These are phyloP conservation scores for Lepiota subincarnata DNA, from an alignment of 768 basidiomycete genomes.

Conservation along the genomic window DNA sequence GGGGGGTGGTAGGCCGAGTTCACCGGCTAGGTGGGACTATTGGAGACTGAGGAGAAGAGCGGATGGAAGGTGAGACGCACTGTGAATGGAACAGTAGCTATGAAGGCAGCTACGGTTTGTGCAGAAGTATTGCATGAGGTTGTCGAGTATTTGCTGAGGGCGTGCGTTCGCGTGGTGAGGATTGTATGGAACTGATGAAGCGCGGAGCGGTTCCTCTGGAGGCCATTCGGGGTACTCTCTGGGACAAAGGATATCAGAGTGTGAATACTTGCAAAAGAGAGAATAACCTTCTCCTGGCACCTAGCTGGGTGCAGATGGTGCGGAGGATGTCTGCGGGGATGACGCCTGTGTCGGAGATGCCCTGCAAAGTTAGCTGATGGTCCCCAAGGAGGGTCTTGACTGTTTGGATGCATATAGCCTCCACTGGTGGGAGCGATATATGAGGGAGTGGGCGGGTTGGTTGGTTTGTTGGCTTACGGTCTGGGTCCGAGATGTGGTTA, in stretches of 20 bases:
- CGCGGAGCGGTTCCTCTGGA: slow-evolving; percentile 7
- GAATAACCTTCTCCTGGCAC: neutral
- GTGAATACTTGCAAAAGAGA: neutral
- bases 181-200: slow-evolving; percentile 10
- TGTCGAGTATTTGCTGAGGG: slow-evolving; percentile 24
- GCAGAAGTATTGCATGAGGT: slow-evolving; percentile 42
- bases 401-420: slow-evolving; percentile 48
- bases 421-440: slow-evolving; percentile 27
- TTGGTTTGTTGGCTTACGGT: slow-evolving; percentile 24
- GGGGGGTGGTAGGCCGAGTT: slow-evolving; percentile 24
- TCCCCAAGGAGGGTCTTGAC: slow-evolving; percentile 36
- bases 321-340: slow-evolving; percentile 30
- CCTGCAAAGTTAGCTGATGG: slow-evolving; percentile 33
- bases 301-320: slow-evolving; percentile 2
- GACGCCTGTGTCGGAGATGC: slow-evolving; percentile 46
- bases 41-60: neutral
- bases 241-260: neutral
- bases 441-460: neutral
- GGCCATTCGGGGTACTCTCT: slow-evolving; percentile 33
- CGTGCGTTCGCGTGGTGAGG: slow-evolving; percentile 6
- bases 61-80: slow-evolving; percentile 24
- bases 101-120: slow-evolving; percentile 47
- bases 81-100: slow-evolving; percentile 46
- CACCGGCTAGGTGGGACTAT: slow-evolving; percentile 18
- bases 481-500: slow-evolving; percentile 36